A percentile compares a stretch with the other conserved stretches of the same genome.
phyloP scores from a whole-genome alignment of 2,329 filamentous ascomycete species.

The Sclerotinia glacialis region DNA sequence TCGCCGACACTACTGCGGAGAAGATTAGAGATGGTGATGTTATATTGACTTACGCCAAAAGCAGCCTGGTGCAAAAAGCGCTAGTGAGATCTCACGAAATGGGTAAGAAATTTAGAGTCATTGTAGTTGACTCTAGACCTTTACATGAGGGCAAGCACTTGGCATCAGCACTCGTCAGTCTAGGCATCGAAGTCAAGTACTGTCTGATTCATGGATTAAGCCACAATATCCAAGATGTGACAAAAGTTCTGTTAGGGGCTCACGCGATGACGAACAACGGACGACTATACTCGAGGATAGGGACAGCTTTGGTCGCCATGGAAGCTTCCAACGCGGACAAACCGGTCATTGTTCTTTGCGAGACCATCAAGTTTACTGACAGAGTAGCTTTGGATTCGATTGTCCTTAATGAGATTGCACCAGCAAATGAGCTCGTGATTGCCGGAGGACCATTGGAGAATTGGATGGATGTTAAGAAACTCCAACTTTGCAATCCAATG shows the following conservation, averaged over 20 bases:
- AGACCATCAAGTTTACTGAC: slow-evolving; percentile 92
- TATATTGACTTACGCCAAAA: slow-evolving; percentile 82
- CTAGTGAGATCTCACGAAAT: slow-evolving; percentile 67
- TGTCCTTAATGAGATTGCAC: slow-evolving; percentile 87
- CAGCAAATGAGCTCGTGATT: slow-evolving; percentile 61
- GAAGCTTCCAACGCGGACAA: slow-evolving; percentile 72
- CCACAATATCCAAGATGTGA: slow-evolving; percentile 65
- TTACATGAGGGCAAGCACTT: slow-evolving; percentile 69
- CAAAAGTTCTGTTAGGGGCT: slow-evolving; percentile 72
- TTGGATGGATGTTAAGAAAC: slow-evolving; percentile 57
- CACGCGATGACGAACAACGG: slow-evolving; percentile 97
- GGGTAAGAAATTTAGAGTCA: slow-evolving; percentile 77
- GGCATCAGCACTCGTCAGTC: slow-evolving; percentile 63
- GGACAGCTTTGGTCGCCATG: slow-evolving; percentile 83
- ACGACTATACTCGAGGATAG: slow-evolving; percentile 80
- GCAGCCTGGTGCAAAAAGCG: slow-evolving; percentile 79
- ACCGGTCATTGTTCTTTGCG: slow-evolving; percentile 84
- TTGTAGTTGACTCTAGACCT: slow-evolving; percentile 75
- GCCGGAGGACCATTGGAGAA: slow-evolving; percentile 45
- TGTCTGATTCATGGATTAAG: slow-evolving; percentile 74
- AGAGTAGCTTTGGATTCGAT: slow-evolving; percentile 89
- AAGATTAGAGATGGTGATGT: slow-evolving; percentile 78
- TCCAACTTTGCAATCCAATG: slow-evolving; percentile 70
- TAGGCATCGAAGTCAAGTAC: slow-evolving; percentile 77
- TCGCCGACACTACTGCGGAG: slow-evolving; percentile 70